Evolutionary conservation across 2,329 filamentous ascomycete species (phyloP).

Genomic region (Ophioceras dolichostomum): DNA sequence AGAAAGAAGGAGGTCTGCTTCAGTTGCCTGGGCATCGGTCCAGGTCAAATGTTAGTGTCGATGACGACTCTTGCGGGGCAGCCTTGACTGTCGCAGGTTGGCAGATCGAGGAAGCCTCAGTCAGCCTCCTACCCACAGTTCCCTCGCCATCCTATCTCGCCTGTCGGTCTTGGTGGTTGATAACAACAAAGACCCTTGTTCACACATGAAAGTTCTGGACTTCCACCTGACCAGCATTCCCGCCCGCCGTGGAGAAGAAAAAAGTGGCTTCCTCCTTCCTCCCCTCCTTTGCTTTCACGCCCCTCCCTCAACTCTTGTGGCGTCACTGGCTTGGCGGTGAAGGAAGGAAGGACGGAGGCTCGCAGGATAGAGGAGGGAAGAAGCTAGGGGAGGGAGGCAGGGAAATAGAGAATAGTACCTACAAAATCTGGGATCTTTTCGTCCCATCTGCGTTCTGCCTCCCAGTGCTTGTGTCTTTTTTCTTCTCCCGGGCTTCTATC

Average conservation of each 20-base stretch:
- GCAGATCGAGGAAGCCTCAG: neutral
- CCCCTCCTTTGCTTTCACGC: neutral
- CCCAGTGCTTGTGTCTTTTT: no score
- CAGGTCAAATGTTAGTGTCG: no score
- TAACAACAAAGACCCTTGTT: neutral
- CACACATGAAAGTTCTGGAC: neutral
- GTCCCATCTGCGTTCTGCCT: no score
- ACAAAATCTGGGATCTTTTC: no score
- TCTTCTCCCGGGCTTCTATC: no score
- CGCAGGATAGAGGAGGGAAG: neutral
- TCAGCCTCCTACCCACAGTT: neutral
- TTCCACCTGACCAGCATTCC: neutral
- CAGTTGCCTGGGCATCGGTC: no score
- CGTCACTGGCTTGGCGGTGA: neutral
- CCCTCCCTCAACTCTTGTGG: neutral
- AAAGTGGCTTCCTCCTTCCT: no score
- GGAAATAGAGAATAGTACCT: no score
- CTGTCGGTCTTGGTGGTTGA: neutral
- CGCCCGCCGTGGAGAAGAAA: neutral
- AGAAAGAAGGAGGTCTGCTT: no score
- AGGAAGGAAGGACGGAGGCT: neutral
- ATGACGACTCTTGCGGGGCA: no score
- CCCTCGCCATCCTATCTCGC: neutral
- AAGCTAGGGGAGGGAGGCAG: no score
- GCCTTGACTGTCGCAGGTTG: neutral